These are phyloP conservation scores for Ophiosphaerella herpotricha DNA, from an alignment of 2,329 filamentous ascomycete genomes.

Conservation along the genomic window DNA sequence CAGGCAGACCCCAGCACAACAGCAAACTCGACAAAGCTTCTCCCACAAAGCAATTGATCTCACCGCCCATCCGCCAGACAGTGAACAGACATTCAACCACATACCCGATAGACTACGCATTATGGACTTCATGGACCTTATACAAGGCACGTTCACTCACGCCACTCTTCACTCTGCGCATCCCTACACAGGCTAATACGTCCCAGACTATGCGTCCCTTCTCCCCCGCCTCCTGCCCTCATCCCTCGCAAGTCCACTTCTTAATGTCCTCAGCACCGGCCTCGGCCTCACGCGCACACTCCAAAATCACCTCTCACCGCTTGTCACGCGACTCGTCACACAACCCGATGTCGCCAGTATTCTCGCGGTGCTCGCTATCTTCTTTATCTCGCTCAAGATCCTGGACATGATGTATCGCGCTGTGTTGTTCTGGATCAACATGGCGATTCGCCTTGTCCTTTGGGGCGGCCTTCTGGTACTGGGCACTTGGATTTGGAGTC, in stretches of 20 bases:
- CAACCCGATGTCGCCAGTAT: constrained; percentile 57
- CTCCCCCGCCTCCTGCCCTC: constrained; percentile 40
- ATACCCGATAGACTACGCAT: constrained; percentile 16
- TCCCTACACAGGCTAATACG: constrained; percentile 11
- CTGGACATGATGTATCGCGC: constrained; percentile 71
- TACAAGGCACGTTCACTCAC: constrained; percentile 26
- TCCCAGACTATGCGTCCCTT: constrained; percentile 39
- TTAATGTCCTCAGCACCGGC: constrained; percentile 32
- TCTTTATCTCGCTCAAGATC: constrained; percentile 68
- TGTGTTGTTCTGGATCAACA: constrained; percentile 75
- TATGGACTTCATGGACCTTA: constrained; percentile 41
- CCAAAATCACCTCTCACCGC: constrained; percentile 35
- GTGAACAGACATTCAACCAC: constrained; percentile 5
- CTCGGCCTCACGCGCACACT: constrained; percentile 35
- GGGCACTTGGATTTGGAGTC: constrained; percentile 60
- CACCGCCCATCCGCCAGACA: neutral
- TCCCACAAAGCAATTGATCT: neutral
- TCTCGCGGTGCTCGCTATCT: constrained; percentile 60
- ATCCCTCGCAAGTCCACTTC: constrained; percentile 35
- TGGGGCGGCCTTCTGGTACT: constrained; percentile 64
- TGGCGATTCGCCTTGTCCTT: constrained; percentile 66
- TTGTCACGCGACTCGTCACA: constrained; percentile 31
- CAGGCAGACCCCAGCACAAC: neutral
- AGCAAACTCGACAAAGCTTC: too few relatives aligned
- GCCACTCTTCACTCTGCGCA: neutral